phyloP scores from a whole-genome alignment of 345 rosid genomes.

The Zanthoxylum bungeanum region DNA sequence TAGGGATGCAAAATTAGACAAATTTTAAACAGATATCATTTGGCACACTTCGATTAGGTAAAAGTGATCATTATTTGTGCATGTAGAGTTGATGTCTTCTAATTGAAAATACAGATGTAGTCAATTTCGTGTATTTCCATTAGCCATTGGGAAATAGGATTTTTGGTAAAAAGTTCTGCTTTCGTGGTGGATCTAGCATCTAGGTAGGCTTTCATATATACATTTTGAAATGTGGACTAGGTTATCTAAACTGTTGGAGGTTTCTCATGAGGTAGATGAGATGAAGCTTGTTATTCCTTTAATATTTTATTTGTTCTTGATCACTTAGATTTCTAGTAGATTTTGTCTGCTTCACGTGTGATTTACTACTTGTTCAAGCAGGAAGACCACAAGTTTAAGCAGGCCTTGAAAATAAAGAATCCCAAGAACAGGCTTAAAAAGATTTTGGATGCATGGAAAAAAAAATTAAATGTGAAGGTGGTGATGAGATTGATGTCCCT shows the following conservation, averaged over 20 bases:
- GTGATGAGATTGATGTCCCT: conserved; percentile 70
- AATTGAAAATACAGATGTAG: background rate
- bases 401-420: conserved; percentile 86
- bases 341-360: background rate
- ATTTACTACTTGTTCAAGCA: conserved; percentile 32
- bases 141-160: background rate
- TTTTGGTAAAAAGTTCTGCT: background rate
- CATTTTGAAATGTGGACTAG: background rate
- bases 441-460: conserved; percentile 88
- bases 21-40: background rate
- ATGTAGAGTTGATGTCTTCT: background rate
- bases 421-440: conserved; percentile 87
- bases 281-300: background rate
- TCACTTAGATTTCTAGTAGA: background rate
- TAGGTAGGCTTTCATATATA: background rate
- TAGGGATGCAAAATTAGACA: background rate
- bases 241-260: background rate
- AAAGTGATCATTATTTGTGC: background rate
- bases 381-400: conserved; percentile 97
- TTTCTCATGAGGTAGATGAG: background rate
- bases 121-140: background rate
- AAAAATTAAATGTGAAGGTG: conserved; percentile 88
- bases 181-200: background rate
- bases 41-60: background rate
- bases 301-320: background rate